Base-by-base conservation (phyloP, 129 eudicot species). In the Centrapalus pauciflorus region DNA sequence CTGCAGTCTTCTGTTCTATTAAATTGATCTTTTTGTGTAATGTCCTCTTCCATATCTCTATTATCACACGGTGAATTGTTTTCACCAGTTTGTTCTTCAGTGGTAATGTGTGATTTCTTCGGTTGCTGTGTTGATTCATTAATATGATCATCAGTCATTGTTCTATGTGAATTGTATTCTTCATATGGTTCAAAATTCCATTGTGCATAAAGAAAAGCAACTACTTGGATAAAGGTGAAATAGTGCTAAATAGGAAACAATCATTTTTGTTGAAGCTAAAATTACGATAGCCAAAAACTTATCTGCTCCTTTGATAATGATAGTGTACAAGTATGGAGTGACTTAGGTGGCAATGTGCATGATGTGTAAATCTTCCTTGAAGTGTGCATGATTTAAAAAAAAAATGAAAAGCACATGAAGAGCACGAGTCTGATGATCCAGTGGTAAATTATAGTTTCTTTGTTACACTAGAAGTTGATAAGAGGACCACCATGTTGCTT, bases 1-100 rank as follows among this genome's bases (percentile, higher is more conserved):
- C 38, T 11, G 61, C 61, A 7, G 65, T 32, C 62, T 32, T 62
- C 59, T 25, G 38, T 33, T 37, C 58, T 61, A 29, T 13, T 61
- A 51, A 37, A 20, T 10, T 69, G 58, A 50, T 29, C 52, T 50
- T 59, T 70, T 48, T 51, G 67, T 77, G 67, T 48, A 43, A 46
- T 41, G 29, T 77, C 68, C 29, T 55, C 33, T 7, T 48, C 65
- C 58, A 50, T 20, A 45, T 76, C 75, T 45, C 29, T 40, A 17
- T 43, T 29, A 30, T 13, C 61, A 20, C 11, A 12, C 24, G 34
- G 7, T 51, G 49, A 41, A 41, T 52, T 24, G 48, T 51, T 58
- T 16, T 34, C 73, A 12, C 14, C 50, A 27, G 4, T 37, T 27
- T 25, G 28, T 20, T 65, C 64, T 62, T 23, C 72, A 27, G 59